Evolutionary conservation across 169 alveolate species (phyloP).

Genomic region (Plasmodium relictum): DNA sequence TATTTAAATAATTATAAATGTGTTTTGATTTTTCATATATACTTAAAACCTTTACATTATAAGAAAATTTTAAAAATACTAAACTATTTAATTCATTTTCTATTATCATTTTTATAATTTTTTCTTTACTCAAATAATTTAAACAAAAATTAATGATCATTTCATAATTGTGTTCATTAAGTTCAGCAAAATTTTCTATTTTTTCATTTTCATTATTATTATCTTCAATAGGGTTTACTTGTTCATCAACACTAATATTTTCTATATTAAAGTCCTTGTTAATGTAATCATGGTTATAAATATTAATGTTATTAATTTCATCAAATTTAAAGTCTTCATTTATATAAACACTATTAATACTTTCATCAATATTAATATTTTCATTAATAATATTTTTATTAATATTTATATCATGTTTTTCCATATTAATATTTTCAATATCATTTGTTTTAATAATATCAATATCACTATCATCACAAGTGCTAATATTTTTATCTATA

Average conservation of each 20-base stretch:
- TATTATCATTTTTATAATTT: slow-evolving; percentile 11
- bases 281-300: not conserved
- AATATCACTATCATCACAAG: not conserved
- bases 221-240: not conserved
- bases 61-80: slow-evolving; percentile 15
- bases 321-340: too few relatives aligned
- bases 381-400: too few relatives aligned
- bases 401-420: too few relatives aligned
- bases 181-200: not conserved
- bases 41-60: not conserved
- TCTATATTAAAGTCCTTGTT: not conserved
- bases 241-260: not conserved
- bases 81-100: slow-evolving; percentile 45
- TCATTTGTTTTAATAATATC: not conserved
- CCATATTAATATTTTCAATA: too few relatives aligned
- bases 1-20: not conserved
- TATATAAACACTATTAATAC: too few relatives aligned
- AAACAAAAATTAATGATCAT: slow-evolving; percentile 1
- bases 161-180: not conserved
- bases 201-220: not conserved
- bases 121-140: slow-evolving; percentile 12
- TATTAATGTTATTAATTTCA: too few relatives aligned
- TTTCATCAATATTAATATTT: too few relatives aligned
- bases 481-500: not conserved
- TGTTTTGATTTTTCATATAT: slow-evolving; percentile 34